Conservation (phyloP, 345 rosid genomes). For the Salix purpurea region DNA sequence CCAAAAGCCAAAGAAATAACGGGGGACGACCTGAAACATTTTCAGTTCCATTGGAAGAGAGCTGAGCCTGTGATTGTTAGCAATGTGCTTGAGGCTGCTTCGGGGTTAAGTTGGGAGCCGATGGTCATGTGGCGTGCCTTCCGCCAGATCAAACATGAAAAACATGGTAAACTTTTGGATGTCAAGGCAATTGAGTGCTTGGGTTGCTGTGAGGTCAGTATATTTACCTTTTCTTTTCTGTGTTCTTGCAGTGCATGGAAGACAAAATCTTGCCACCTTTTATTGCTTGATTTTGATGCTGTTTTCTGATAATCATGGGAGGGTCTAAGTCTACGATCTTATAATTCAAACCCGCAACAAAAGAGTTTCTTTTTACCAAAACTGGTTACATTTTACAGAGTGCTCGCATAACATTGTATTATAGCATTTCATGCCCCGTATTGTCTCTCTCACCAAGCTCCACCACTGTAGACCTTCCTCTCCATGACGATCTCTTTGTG, state of each 20-base stretch:
- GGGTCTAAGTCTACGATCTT: too few relatives aligned
- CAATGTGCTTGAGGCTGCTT: constrained; percentile 45
- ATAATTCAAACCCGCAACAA: too few relatives aligned
- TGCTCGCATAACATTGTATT: too few relatives aligned
- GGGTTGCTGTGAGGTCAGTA: constrained; percentile 47
- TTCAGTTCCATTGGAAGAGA: constrained; percentile 53
- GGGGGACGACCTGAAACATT: constrained; percentile 14
- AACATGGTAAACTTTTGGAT: constrained; percentile 33
- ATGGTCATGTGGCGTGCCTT: constrained; percentile 75
- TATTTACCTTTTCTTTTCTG: constrained; percentile 1
- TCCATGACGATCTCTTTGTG: too few relatives aligned
- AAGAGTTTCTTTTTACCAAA: too few relatives aligned
- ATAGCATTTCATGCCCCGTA: too few relatives aligned
- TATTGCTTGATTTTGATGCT: not conserved
- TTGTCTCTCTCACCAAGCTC: too few relatives aligned
- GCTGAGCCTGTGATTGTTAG: constrained; percentile 68
- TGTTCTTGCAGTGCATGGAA: constrained; percentile 1
- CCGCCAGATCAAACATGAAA: constrained; percentile 38
- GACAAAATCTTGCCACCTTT: not conserved
- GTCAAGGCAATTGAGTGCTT: constrained; percentile 60
- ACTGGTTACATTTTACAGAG: too few relatives aligned
- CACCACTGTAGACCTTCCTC: too few relatives aligned
- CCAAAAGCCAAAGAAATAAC: constrained; percentile 44
- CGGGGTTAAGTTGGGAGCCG: constrained; percentile 86
- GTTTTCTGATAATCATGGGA: too few relatives aligned